These are phyloP conservation scores for Tolypocladium tropicale DNA, from an alignment of 2,329 filamentous ascomycete species.

Conservation along the genomic window DNA sequence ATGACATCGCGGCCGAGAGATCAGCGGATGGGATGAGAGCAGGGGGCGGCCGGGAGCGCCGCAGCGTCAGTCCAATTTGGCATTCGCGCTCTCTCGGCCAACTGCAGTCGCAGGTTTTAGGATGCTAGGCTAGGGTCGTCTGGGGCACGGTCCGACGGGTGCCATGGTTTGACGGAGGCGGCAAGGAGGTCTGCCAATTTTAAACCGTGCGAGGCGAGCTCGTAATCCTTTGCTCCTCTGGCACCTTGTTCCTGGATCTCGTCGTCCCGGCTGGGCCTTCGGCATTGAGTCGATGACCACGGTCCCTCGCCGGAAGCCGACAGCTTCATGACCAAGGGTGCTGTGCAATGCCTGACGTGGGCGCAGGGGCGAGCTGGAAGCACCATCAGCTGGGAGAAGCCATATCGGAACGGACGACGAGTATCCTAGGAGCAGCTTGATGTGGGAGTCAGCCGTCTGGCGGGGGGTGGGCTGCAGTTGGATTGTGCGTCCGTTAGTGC, in stretches of 20 bases:
- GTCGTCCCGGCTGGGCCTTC: background rate
- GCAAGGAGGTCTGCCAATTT: background rate
- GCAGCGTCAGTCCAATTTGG: background rate
- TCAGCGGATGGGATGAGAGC: background rate
- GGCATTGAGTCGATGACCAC: background rate
- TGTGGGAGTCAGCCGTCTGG: background rate
- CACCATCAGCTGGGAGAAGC: background rate
- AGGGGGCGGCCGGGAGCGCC: background rate
- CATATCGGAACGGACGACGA: background rate
- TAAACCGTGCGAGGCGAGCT: background rate
- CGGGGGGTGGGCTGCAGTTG: background rate
- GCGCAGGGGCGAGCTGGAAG: background rate
- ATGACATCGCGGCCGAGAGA: background rate
- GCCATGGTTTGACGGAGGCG: background rate
- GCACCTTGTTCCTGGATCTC: background rate
- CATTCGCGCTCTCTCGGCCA: background rate
- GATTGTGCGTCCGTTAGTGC: no score
- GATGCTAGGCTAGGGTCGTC: background rate
- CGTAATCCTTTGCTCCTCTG: background rate
- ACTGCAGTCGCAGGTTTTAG: no score
- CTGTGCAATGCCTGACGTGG: background rate
- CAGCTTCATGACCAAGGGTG: background rate
- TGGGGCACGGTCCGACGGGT: background rate
- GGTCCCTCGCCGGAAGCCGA: background rate
- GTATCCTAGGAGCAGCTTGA: background rate